Evolutionary conservation across 495 filamentous ascomycete species (phyloP).

Genomic region (Penicillium angulare): DNA sequence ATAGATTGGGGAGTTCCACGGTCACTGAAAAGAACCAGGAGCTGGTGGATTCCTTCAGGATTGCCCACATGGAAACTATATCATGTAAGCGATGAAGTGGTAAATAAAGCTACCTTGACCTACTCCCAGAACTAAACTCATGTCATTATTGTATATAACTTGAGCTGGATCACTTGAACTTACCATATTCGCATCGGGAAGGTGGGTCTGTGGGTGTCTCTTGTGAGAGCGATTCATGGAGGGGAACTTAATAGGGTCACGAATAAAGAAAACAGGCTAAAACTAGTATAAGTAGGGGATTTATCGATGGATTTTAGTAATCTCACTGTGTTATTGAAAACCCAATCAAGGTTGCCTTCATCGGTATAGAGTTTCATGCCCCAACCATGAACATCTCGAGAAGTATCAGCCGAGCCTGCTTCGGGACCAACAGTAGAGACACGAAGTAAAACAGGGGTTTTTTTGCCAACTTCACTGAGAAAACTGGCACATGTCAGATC

Average conservation of each 20-base stretch:
- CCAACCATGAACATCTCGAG: conserved; percentile 66
- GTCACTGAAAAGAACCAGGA: conserved; percentile 65
- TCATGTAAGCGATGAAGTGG: no score
- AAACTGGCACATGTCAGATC: conserved; percentile 41
- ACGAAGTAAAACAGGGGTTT: conserved; percentile 57
- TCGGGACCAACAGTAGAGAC: conserved; percentile 67
- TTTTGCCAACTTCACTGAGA: conserved; percentile 55
- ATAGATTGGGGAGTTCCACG: conserved; percentile 61
- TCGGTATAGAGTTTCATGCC: conserved; percentile 75
- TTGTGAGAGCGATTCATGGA: conserved; percentile 54
- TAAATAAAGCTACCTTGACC: no score
- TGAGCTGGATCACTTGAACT: not conserved
- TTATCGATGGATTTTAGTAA: not conserved
- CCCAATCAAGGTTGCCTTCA: conserved; percentile 70
- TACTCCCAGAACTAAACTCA: conserved; percentile 52
- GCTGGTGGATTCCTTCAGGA: conserved; percentile 61
- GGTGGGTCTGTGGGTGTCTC: conserved; percentile 45
- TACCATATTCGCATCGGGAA: conserved; percentile 52
- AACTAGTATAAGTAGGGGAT: no score
- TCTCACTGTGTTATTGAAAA: conserved; percentile 32
- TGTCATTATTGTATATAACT: conserved; percentile 2
- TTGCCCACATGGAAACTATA: conserved; percentile 58
- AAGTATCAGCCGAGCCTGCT: conserved; percentile 62
- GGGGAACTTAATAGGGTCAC: conserved; percentile 56
- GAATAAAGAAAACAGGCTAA: conserved; percentile 52